phyloP scores from a whole-genome alignment of 331 rosid species.

The Rhamnella rubrinervis region DNA sequence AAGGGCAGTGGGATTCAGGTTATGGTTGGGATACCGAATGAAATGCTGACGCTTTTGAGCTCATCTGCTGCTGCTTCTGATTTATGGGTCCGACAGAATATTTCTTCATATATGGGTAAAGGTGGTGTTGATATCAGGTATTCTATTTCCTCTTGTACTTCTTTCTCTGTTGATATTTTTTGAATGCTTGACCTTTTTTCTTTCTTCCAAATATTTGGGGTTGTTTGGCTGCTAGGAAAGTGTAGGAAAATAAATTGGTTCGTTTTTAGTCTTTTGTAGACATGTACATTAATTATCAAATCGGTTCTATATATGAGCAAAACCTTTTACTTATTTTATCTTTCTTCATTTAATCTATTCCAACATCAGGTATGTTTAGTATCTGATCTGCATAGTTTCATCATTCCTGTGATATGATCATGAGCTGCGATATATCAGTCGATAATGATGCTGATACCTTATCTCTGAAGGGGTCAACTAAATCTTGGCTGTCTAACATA shows the following conservation, averaged over 20 bases:
- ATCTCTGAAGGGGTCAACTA: background rate
- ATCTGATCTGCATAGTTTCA: too few species aligned
- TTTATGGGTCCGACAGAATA: slow-evolving; percentile 75
- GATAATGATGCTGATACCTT: too few species aligned
- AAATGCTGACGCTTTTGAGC: slow-evolving; percentile 57
- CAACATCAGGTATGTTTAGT: too few species aligned
- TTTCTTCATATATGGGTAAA: slow-evolving; percentile 57
- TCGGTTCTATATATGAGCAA: too few species aligned
- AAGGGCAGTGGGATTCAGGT: slow-evolving; percentile 76
- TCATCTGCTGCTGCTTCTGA: slow-evolving; percentile 66
- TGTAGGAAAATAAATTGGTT: background rate
- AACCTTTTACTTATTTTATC: too few species aligned
- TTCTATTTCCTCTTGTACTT: background rate
- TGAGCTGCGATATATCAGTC: too few species aligned
- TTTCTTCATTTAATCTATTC: too few species aligned
- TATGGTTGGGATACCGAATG: slow-evolving; percentile 89
- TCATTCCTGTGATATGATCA: too few species aligned
- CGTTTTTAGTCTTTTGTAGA: too few species aligned
- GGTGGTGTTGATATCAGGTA: slow-evolving; percentile 91
- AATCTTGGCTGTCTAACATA: background rate
- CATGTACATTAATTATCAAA: too few species aligned
- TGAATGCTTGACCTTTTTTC: background rate
- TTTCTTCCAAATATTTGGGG: background rate
- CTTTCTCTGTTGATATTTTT: background rate
- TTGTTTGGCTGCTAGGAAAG: background rate